Evolutionary conservation across 31 red algal genomes (phyloP), one percentile per base, ranked within the genome.

Genomic region (Asparagopsis taxiformis): DNA sequence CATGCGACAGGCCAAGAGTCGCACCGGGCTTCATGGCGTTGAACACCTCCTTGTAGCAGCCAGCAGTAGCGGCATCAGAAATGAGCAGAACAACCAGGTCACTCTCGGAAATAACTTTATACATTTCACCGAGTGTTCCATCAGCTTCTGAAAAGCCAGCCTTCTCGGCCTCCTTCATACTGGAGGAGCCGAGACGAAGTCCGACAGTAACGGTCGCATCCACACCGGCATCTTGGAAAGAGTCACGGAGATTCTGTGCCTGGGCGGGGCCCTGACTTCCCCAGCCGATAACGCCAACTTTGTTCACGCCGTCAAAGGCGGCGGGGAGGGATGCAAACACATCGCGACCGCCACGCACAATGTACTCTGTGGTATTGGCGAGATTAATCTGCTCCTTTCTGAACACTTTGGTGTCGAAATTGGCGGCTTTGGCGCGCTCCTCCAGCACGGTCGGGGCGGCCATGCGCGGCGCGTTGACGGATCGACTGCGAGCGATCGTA

Each of bases 271-370:
- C 94, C 54, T 97, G 94, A 52, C 83, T 89, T 43, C 94, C 94
- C 94, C 94, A 97, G 23, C 94, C 94, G 39, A 97, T 92, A 53
- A 97, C 94, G 32, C 94, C 94, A 36, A 97, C 77, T 25, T 86
- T 72, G 46, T 92, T 88, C 38, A 97, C 73, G 56, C 85, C 86
- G 3, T 72, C 62, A 68, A 97, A 93, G 5, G 94, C 94, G 0
- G 21, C 32, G 6, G 83, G 82, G 21, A 97, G 84, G 53, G 26
- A 28, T 26, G 70, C 49, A 53, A 97, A 93, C 21, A 89, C 71
- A 53, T 93, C 82, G 26, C 94, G 82, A 6, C 94, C 94, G 34
- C 94, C 94, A 29, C 79, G 79, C 31, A 97, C 94, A 55, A 97
- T 97, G 66, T 89, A 93, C 46, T 97, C 94, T 13, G 66, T 54